A percentile compares a stretch with the other conserved stretches of the same genome.
Evolutionary conservation across 2,329 filamentous ascomycete species (phyloP).

Genomic region (Aspergillus sp.): DNA sequence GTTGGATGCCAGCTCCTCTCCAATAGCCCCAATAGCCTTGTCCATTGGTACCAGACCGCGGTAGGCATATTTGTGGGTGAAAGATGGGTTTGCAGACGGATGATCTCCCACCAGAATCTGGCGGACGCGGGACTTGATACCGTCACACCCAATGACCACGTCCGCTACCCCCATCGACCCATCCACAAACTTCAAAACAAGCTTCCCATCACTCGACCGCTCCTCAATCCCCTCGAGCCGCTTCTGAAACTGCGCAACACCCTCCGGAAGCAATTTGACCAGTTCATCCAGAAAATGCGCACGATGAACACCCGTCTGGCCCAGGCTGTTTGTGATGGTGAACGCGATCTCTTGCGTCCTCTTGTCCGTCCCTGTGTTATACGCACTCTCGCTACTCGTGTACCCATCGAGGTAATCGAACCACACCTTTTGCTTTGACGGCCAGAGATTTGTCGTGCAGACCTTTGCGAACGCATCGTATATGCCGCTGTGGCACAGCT

Average conservation of each 20-base stretch:
- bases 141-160: constrained; percentile 54
- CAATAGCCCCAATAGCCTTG: constrained; percentile 50
- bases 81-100: constrained; percentile 51
- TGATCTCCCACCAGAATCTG: constrained; percentile 49
- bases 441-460: constrained; percentile 40
- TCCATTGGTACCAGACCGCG: constrained; percentile 26
- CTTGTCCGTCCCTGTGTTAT: constrained; percentile 7
- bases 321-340: constrained; percentile 29
- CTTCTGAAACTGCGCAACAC: constrained; percentile 33
- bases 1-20: constrained; percentile 47
- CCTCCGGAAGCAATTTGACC: constrained; percentile 36
- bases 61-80: constrained; percentile 56
- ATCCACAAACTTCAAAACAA: constrained; percentile 48
- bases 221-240: constrained; percentile 27
- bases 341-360: constrained; percentile 28
- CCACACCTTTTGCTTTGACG: constrained; percentile 33
- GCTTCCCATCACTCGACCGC: constrained; percentile 30
- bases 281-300: constrained; percentile 42
- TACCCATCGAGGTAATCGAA: constrained; percentile 31
- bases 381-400: constrained; percentile 10
- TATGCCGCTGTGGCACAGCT: constrained; percentile 31
- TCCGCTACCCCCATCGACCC: constrained; percentile 48
- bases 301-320: constrained; percentile 34
- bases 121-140: constrained; percentile 55
- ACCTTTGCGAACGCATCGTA: constrained; percentile 38